Conservation (phyloP, 2,329 filamentous ascomycete species). For the Colletotrichum sp. region DNA sequence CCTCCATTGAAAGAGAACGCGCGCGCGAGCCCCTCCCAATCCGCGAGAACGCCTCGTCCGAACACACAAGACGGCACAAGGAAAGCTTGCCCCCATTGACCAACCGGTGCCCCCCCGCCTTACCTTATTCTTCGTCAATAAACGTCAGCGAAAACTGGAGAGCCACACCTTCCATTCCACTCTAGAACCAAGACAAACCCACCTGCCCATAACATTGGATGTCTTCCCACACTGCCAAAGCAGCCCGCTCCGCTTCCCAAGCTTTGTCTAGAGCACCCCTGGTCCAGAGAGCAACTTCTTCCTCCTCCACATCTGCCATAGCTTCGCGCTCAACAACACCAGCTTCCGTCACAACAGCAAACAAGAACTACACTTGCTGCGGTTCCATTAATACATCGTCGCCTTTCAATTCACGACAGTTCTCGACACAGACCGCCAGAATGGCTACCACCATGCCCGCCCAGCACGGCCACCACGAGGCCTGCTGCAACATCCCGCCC, state of each 20-base stretch:
- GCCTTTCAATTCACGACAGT: background rate
- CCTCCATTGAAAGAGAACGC: background rate
- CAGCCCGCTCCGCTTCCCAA: constrained; percentile 8
- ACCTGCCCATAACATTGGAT: background rate
- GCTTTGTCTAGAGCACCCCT: background rate
- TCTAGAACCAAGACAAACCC: background rate
- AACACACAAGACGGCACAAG: background rate
- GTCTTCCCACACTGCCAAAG: background rate
- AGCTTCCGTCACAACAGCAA: background rate
- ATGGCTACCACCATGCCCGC: constrained; percentile 56
- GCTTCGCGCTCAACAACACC: background rate
- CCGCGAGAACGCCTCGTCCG: background rate
- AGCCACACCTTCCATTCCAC: background rate
- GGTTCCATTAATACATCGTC: background rate
- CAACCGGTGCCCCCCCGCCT: background rate
- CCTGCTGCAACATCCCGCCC: constrained; percentile 65
- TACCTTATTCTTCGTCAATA: background rate
- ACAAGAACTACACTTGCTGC: background rate
- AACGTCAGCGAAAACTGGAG: background rate
- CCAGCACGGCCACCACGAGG: constrained; percentile 57
- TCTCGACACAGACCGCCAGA: constrained; percentile 7
- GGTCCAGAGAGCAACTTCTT: background rate
- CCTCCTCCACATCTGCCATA: background rate
- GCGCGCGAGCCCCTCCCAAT: background rate
- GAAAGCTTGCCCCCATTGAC: background rate